Percentiles rank a stretch among this genome's conserved stretches.
Conservation (phyloP, 306 rosid species). For the Quercus mongolica region DNA sequence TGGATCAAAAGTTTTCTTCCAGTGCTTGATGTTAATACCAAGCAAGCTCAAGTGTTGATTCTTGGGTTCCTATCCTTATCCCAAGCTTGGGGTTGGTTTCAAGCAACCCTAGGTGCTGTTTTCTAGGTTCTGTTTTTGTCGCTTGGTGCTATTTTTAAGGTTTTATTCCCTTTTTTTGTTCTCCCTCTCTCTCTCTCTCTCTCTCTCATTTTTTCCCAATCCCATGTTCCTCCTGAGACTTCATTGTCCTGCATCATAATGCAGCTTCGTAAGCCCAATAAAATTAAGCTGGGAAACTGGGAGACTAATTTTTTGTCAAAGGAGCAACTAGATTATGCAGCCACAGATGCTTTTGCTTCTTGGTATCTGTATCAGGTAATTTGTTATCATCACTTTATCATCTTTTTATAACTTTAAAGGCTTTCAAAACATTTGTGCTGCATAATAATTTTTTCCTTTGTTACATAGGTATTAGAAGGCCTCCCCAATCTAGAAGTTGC, state of each 20-base stretch:
- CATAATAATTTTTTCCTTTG: background rate
- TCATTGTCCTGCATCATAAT: background rate
- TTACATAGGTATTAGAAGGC: slow-evolving; percentile 48
- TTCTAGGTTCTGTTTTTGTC: too few species aligned
- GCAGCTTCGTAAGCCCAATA: slow-evolving; percentile 73
- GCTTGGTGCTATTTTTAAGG: too few species aligned
- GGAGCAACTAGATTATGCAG: slow-evolving; percentile 78
- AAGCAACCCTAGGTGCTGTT: too few species aligned
- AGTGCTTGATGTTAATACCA: too few species aligned
- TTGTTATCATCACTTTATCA: background rate
- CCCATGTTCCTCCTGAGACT: too few species aligned
- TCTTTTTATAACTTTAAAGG: background rate
- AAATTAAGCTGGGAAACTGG: slow-evolving; percentile 80
- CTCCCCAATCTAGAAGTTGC: slow-evolving; percentile 46
- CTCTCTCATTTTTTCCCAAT: too few species aligned
- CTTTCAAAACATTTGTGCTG: background rate
- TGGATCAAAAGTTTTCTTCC: too few species aligned
- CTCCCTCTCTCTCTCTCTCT: too few species aligned
- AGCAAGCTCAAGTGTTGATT: too few species aligned
- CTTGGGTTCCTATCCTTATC: too few species aligned
- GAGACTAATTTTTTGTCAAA: slow-evolving; percentile 57
- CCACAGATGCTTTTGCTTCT: slow-evolving; percentile 85
- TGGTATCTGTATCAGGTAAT: slow-evolving; percentile 80
- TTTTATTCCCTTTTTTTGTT: too few species aligned
- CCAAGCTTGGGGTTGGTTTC: too few species aligned